Evolutionary conservation across 2,329 filamentous ascomycete species (phyloP).

Genomic region (Pseudogymnoascus pannorum): DNA sequence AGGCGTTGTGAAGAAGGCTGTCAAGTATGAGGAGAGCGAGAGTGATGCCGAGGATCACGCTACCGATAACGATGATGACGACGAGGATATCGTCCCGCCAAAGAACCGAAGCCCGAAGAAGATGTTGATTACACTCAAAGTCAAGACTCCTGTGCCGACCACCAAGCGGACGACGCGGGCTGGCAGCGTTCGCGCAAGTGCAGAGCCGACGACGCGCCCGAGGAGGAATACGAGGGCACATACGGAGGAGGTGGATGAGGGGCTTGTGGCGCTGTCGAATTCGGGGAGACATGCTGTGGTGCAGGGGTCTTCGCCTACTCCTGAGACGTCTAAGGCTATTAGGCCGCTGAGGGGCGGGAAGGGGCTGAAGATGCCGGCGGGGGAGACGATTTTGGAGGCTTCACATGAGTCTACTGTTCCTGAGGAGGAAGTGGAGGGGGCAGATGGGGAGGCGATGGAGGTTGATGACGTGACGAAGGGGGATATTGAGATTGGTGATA

Average conservation of each 20-base stretch:
- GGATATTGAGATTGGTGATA: slow-evolving; percentile 10
- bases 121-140: slow-evolving; percentile 26
- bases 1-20: slow-evolving; percentile 38
- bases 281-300: slow-evolving; percentile 51
- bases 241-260: slow-evolving; percentile 44
- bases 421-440: slow-evolving; percentile 20
- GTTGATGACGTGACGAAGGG: slow-evolving; percentile 15
- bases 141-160: slow-evolving; percentile 17
- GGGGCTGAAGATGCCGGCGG: slow-evolving; percentile 23
- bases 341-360: slow-evolving; percentile 26
- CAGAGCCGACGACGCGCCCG: slow-evolving; percentile 19
- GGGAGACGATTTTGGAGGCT: slow-evolving; percentile 29
- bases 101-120: slow-evolving; percentile 1
- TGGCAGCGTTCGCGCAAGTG: slow-evolving; percentile 23
- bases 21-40: slow-evolving; percentile 43
- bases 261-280: slow-evolving; percentile 51
- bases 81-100: slow-evolving; percentile 12
- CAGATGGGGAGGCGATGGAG: slow-evolving; percentile 20
- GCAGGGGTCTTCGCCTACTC: slow-evolving; percentile 45
- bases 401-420: slow-evolving; percentile 27
- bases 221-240: slow-evolving; percentile 26
- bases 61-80: slow-evolving; percentile 9
- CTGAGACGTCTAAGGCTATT: slow-evolving; percentile 39
- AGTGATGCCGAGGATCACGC: slow-evolving; percentile 29
- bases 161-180: slow-evolving; percentile 22